Evolutionary conservation across 805 yeast species (phyloP), one percentile per base, ranked within the genome.

Genomic region (Teunomyces gatunensis): DNA sequence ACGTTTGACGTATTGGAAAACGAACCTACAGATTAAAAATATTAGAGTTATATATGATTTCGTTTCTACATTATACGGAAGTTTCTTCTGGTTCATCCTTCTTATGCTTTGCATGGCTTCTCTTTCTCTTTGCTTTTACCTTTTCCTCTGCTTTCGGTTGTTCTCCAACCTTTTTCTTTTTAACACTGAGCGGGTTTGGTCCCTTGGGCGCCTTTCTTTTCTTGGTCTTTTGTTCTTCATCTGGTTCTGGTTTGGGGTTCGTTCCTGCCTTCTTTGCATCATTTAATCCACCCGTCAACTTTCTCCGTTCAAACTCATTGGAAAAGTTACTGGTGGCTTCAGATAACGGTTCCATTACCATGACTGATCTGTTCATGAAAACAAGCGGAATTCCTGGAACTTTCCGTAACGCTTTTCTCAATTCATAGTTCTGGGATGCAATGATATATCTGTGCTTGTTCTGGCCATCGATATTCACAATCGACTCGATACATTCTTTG

Each of bases 321-420:
- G 74, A 63, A 27, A 54, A 66, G 29, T 56, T 57, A 12, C 61
- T 55, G 37, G 92, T 85, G 5, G 88, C 87, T 33, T 77, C 78
- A 45, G 96, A 87, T 55, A 90, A 70, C 6, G 97, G 97, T 67
- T 94, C 99, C 94, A 94, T 83, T 23, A 94, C 84, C 92, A 94
- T 88, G 13, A 94, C 99, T 1, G 96, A 82, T 51, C 97, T 77
- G 59, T 87, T 84, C 81, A 94, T 83, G 64, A 87, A 91, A 7
- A 92, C 72, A 54, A 94, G 66, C 1, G 99, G 99, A 1, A 89
- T 86, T 10, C 97, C 99, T 0, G 99, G 96, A 9, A 90, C 74
- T 27, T 73, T 73, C 54, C 98, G 77, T 51, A 94, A 72, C 42
- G 73, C 71, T 47, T 80, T 78, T 55, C 99, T 78, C 45, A 91